Percentiles rank a stretch among this genome's conserved stretches.
Evolutionary conservation across 139 green algal genomes (phyloP).

Genomic region (Penium margaritaceum): DNA sequence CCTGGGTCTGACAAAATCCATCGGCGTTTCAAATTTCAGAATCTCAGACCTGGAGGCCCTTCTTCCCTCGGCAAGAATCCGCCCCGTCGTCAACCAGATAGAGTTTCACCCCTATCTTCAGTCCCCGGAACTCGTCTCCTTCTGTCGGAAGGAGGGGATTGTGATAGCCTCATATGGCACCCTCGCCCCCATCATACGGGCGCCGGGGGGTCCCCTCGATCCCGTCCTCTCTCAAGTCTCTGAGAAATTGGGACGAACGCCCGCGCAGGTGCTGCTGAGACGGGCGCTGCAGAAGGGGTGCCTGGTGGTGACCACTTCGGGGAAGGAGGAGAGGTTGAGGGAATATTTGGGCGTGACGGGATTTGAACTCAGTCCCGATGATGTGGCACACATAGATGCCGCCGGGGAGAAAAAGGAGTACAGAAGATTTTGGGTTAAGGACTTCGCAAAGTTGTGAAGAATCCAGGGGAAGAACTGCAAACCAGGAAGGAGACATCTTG

Average conservation of each 20-base stretch:
- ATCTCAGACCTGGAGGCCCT: not conserved
- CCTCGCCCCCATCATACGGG: not conserved
- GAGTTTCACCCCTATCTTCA: constrained; percentile 8
- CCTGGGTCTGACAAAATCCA: not conserved
- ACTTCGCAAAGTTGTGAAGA: constrained; percentile 8
- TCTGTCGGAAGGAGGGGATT: not conserved
- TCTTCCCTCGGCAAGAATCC: not conserved
- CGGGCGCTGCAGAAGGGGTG: not conserved
- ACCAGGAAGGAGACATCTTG: no score
- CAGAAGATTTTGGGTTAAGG: not conserved
- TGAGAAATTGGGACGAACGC: not conserved
- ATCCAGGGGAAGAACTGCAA: no score
- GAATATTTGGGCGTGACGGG: not conserved
- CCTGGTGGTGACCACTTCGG: not conserved
- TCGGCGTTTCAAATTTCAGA: constrained; percentile 6
- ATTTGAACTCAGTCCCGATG: not conserved
- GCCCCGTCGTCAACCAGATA: constrained; percentile 4
- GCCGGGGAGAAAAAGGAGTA: constrained; percentile 3
- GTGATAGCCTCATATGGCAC: not conserved
- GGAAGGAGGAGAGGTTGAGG: not conserved
- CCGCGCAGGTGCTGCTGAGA: not conserved
- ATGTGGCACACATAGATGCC: not conserved
- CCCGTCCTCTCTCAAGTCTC: not conserved
- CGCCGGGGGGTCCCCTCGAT: not conserved
- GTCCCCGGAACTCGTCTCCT: not conserved